phyloP scores from a whole-genome alignment of 768 basidiomycete genomes.

The Gymnopilus junonius region DNA sequence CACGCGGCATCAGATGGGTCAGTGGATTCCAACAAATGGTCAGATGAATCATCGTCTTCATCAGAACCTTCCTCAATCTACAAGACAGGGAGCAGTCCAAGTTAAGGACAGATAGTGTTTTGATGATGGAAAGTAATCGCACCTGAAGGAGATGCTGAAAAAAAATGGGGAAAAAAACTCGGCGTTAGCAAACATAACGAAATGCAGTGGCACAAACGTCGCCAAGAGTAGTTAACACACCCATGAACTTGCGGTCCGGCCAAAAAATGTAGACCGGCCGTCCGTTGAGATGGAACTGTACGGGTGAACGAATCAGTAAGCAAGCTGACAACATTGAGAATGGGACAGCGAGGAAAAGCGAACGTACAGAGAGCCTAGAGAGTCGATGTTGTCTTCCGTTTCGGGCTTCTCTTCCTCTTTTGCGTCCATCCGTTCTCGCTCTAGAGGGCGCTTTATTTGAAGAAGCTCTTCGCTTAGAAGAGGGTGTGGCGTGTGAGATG shows the following conservation, averaged over 20 bases:
- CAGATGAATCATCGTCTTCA: slow-evolving; percentile 47
- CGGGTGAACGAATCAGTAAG: slow-evolving; percentile 15
- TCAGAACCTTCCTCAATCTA: slow-evolving; percentile 67
- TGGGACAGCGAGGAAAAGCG: slow-evolving; percentile 6
- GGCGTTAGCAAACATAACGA: neutral
- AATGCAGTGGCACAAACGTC: neutral
- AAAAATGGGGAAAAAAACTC: neutral
- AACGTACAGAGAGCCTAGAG: slow-evolving; percentile 65
- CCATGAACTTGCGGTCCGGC: slow-evolving; percentile 70
- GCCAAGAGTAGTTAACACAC: slow-evolving; percentile 39
- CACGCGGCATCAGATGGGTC: slow-evolving; percentile 60
- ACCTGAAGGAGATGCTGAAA: slow-evolving; percentile 69
- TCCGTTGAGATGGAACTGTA: slow-evolving; percentile 64
- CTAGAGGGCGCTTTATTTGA: slow-evolving; percentile 69
- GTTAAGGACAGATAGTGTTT: slow-evolving; percentile 7
- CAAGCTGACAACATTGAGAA: slow-evolving; percentile 8
- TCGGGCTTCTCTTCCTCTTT: slow-evolving; percentile 50
- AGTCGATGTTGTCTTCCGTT: slow-evolving; percentile 59
- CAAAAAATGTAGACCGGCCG: slow-evolving; percentile 69
- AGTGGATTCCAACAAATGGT: slow-evolving; percentile 30
- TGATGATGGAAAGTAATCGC: slow-evolving; percentile 22
- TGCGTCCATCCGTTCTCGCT: slow-evolving; percentile 54
- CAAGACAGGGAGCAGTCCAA: neutral
- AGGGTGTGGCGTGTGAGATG: slow-evolving; percentile 56
- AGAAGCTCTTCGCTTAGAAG: slow-evolving; percentile 64